Evolutionary conservation across 768 basidiomycete species (phyloP).

Genomic region (Macrolepiota albuminosa): DNA sequence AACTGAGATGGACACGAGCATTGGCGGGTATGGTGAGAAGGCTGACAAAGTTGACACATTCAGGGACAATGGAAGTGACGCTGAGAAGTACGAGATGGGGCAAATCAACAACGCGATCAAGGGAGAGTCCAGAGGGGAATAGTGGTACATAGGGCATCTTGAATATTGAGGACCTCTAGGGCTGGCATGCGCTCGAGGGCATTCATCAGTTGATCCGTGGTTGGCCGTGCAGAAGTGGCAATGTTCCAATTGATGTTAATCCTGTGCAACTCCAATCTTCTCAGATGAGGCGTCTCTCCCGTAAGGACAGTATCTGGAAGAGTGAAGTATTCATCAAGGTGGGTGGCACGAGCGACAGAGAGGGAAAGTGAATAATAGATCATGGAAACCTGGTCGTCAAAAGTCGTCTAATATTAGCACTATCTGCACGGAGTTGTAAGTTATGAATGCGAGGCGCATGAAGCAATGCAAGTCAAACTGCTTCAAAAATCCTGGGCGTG

Average conservation of each 20-base stretch:
- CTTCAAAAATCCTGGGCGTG: constrained; percentile 22
- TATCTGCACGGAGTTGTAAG: constrained; percentile 24
- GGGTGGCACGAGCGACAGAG: constrained; percentile 14
- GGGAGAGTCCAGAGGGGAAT: constrained; percentile 10
- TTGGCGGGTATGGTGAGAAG: constrained; percentile 18
- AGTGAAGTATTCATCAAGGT: constrained; percentile 16
- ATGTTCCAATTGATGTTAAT: constrained; percentile 33
- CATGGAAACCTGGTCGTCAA: constrained; percentile 24
- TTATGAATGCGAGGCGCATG: constrained; percentile 29
- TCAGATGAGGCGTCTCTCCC: constrained; percentile 29
- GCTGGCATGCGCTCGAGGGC: constrained; percentile 29
- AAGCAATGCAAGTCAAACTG: constrained; percentile 24
- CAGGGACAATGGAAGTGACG: constrained; percentile 17
- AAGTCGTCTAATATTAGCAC: constrained; percentile 21
- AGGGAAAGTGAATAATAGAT: constrained; percentile 27
- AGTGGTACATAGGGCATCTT: constrained; percentile 26
- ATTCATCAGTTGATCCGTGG: constrained; percentile 25
- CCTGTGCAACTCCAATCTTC: constrained; percentile 28
- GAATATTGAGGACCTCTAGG: constrained; percentile 29
- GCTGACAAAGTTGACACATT: constrained; percentile 22
- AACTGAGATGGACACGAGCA: constrained; percentile 15
- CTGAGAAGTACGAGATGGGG: constrained; percentile 17
- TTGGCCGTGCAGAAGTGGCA: constrained; percentile 20
- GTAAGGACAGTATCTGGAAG: constrained; percentile 24
- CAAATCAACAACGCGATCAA: constrained; percentile 17